Percentiles rank a stretch among this genome's conserved stretches.
Conservation (phyloP, 495 filamentous ascomycete species). For the Usnea hakonensis region DNA sequence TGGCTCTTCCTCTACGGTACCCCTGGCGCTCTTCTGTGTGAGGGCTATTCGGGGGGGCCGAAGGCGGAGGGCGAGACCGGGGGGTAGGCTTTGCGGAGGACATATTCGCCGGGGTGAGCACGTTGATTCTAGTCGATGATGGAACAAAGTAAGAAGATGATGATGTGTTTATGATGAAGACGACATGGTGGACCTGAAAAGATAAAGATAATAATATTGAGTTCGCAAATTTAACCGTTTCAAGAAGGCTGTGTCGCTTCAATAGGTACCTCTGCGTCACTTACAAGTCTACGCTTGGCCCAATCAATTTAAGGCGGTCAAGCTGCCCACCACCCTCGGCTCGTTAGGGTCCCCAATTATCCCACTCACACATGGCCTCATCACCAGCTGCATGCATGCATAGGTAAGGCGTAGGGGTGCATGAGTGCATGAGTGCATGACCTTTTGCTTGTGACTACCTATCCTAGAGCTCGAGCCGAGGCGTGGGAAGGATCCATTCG, state of each 20-base stretch:
- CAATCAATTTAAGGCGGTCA: background rate
- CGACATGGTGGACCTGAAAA: background rate
- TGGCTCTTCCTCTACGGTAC: slow-evolving; percentile 5
- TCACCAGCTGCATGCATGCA: background rate
- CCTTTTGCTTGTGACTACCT: background rate
- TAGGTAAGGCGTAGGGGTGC: too few species aligned
- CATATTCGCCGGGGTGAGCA: background rate
- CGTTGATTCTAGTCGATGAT: background rate
- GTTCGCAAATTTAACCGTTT: background rate
- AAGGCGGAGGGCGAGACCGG: background rate
- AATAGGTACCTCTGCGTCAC: background rate
- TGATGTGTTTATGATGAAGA: background rate
- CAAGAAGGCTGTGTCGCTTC: background rate
- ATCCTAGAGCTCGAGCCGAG: background rate
- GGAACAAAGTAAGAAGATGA: too few species aligned
- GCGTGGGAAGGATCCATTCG: background rate
- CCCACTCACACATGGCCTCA: background rate
- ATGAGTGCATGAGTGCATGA: background rate
- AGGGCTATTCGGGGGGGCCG: background rate
- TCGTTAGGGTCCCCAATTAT: background rate
- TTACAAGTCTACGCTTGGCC: background rate
- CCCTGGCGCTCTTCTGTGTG: background rate
- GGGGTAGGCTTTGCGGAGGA: background rate
- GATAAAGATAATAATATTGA: background rate
- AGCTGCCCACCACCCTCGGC: background rate